Conservation (phyloP, 108 stramenopile species). For the Seminavis robusta region DNA sequence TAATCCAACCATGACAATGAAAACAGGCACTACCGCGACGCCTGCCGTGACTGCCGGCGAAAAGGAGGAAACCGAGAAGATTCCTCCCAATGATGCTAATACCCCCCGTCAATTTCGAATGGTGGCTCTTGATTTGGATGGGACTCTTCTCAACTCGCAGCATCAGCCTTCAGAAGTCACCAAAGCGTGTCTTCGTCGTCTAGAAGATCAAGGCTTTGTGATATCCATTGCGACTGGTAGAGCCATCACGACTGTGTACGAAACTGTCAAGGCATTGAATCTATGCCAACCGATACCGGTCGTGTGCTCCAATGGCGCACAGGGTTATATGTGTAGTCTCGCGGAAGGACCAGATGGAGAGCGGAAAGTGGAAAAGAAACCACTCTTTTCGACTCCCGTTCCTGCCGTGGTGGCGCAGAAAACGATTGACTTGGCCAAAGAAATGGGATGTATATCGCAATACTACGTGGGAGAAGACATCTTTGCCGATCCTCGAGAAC, state of each 20-base stretch:
- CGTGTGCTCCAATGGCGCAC: constrained; percentile 55
- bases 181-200: constrained; percentile 34
- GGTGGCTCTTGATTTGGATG: constrained; percentile 65
- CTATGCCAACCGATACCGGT: constrained; percentile 34
- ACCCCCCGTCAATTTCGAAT: too few species aligned
- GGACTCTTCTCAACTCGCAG: constrained; percentile 37
- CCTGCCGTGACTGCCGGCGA: too few species aligned
- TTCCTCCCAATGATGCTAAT: too few species aligned
- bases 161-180: constrained; percentile 43
- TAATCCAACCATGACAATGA: too few species aligned
- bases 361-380: constrained; percentile 8
- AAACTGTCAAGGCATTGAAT: constrained; percentile 24
- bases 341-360: neutral
- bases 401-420: constrained; percentile 9
- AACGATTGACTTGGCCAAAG: constrained; percentile 34
- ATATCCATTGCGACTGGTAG: constrained; percentile 64
- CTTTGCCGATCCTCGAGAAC: constrained; percentile 34
- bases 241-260: constrained; percentile 30
- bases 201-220: constrained; percentile 33
- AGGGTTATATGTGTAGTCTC: constrained; percentile 24
- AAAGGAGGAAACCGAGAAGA: too few species aligned
- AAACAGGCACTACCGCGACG: too few species aligned
- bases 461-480: constrained; percentile 55
- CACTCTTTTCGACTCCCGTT: constrained; percentile 30
- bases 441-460: constrained; percentile 40